These are phyloP conservation scores for Vigna mungo DNA, from an alignment of 306 rosid species.

Conservation along the genomic window DNA sequence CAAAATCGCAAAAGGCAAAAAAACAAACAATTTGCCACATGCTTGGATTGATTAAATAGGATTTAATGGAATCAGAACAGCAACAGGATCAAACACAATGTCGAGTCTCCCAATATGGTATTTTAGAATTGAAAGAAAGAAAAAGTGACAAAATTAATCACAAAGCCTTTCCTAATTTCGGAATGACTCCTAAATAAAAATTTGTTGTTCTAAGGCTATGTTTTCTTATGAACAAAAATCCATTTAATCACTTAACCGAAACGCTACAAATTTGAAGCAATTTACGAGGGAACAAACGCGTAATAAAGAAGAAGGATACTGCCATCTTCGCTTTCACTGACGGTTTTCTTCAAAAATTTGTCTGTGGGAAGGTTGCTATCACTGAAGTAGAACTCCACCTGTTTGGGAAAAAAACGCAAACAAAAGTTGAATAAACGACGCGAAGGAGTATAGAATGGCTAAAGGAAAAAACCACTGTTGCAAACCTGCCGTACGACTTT, in stretches of 20 bases:
- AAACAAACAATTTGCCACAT: neutral
- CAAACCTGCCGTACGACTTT: constrained; percentile 86
- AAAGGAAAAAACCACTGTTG: neutral
- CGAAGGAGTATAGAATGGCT: neutral
- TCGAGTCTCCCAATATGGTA: neutral
- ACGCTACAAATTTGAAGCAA: neutral
- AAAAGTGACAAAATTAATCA: no score
- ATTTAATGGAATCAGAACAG: neutral
- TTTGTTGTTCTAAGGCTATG: no score
- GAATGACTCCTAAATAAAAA: no score
- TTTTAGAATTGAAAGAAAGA: neutral
- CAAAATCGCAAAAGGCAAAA: constrained; percentile 24
- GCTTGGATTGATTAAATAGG: neutral
- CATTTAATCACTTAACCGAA: neutral
- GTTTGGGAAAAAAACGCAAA: neutral
- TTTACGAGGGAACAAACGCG: neutral
- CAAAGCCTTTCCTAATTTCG: no score
- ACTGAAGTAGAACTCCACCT: constrained; percentile 50
- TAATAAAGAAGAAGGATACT: constrained; percentile 25
- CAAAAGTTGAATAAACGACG: neutral
- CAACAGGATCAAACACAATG: neutral
- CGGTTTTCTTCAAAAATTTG: constrained; percentile 38
- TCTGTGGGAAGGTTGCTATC: constrained; percentile 45
- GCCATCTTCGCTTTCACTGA: constrained; percentile 41
- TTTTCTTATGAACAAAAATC: neutral